Evolutionary conservation across 441 rosid genomes (phyloP).

Genomic region (Hura crepitans): DNA sequence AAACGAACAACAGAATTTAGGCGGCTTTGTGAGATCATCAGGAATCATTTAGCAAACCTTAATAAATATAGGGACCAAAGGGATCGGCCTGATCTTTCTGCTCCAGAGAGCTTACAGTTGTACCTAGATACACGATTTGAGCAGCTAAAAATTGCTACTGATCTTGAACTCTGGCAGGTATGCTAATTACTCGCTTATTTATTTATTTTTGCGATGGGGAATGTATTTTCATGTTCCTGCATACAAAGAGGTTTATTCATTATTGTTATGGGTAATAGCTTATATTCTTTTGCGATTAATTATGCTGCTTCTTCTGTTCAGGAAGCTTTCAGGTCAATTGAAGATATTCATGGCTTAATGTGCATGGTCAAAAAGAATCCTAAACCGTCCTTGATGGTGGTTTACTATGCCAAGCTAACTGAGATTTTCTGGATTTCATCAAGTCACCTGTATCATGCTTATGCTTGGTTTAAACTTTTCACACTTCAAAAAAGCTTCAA

Average conservation of each 20-base stretch:
- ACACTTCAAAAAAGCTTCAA: slow-evolving; percentile 89
- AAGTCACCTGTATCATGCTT: slow-evolving; percentile 86
- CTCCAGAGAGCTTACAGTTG: slow-evolving; percentile 85
- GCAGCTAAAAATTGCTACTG: slow-evolving; percentile 88
- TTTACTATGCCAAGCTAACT: slow-evolving; percentile 87
- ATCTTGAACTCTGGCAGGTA: slow-evolving; percentile 86
- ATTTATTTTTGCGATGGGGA: neutral
- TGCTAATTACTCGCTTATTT: slow-evolving; percentile 9
- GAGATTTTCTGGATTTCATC: slow-evolving; percentile 92
- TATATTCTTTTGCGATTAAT: neutral
- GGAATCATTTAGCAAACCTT: slow-evolving; percentile 66
- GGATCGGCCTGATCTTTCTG: slow-evolving; percentile 83
- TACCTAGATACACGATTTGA: slow-evolving; percentile 92
- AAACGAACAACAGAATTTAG: slow-evolving; percentile 90
- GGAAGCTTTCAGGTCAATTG: slow-evolving; percentile 97
- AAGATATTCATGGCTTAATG: slow-evolving; percentile 94
- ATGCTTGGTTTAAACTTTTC: slow-evolving; percentile 95
- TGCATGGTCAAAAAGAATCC: slow-evolving; percentile 95
- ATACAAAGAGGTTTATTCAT: neutral
- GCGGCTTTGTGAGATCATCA: slow-evolving; percentile 85
- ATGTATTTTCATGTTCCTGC: neutral
- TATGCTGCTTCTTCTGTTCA: slow-evolving; percentile 27
- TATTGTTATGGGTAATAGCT: neutral
- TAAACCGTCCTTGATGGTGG: slow-evolving; percentile 83
- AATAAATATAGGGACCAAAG: slow-evolving; percentile 93